Base-by-base conservation (phyloP, 1,139 yeast species). In the Pichia sp. region DNA sequence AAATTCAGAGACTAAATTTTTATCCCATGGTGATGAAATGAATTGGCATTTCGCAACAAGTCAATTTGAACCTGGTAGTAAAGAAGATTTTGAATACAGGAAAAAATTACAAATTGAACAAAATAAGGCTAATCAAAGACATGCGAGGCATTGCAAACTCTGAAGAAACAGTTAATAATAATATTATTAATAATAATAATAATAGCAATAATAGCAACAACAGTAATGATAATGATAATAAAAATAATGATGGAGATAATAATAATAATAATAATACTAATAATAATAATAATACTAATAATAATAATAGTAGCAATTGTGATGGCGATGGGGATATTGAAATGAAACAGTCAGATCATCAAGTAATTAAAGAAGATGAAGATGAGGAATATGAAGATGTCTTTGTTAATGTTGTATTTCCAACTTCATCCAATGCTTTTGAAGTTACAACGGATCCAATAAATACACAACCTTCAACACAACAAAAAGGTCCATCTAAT, bases 51-150 rank as follows among this genome's bases (percentile, higher is more conserved):
- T 77, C 53, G 58, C 62, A 3, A 54, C 60, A 18, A 72, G 72
- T 30, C 50, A 53, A n/a, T 78, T 75, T 52, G 84, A 78, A 59
- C 83, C 83, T 2, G 83, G 84, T 8, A 76, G 82, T 3, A 77
- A 76, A 50, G 83, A 77, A 56, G 84, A 79, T 60, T 70, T 79
- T 42, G 75, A 74, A 56, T 74, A 73, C 26, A 65, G 81, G 57
- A 58, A 43, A 33, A 52, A 48, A 31, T 52, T 53, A 35, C 54
- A 51, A 39, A 39, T 34, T 11, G 56, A 51, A 29, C 53, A 47
- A 39, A 52, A 45, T 18, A 40, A 31, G 9, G 56, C 48, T 9
- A 53, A 55, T 32, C 30, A 30, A 31, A 40, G 45, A 34, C 41
- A 42, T 39, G 57, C 55, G 56, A 53, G 56, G 56, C 58, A 48